These are phyloP conservation scores for Allium sativum DNA, from an alignment of 106 monocot species.

Conservation along the genomic window DNA sequence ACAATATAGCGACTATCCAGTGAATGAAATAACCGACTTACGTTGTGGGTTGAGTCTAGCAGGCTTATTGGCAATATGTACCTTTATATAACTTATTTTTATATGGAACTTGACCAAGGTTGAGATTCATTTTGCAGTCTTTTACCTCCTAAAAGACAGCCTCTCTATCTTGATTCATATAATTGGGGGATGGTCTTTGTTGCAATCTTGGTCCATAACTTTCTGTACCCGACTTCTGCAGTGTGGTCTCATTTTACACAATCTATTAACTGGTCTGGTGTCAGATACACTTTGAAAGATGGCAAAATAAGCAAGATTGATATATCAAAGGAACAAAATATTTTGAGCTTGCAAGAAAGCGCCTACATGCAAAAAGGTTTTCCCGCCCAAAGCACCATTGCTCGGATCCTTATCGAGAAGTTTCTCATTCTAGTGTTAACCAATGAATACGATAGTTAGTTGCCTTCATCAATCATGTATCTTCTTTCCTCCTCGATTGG, in stretches of 20 bases:
- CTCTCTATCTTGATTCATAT: conserved; percentile 67
- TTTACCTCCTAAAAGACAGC: conserved; percentile 75
- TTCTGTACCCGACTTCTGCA: conserved; percentile 76
- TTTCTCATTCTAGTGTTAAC: conserved; percentile 48
- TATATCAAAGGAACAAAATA: conserved; percentile 39
- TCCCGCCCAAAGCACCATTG: conserved; percentile 35
- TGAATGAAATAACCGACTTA: conserved; percentile 29
- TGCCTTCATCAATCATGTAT: too few relatives aligned
- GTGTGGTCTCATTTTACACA: conserved; percentile 84
- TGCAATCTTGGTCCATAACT: conserved; percentile 93
- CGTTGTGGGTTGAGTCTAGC: conserved; percentile 51
- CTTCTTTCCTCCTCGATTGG: too few relatives aligned
- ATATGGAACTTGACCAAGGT: conserved; percentile 98
- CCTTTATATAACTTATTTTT: conserved; percentile 75
- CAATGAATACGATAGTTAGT: too few relatives aligned
- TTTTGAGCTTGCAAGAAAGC: too few relatives aligned
- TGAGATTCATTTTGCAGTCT: conserved; percentile 84
- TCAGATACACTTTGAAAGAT: conserved; percentile 64
- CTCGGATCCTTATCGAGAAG: conserved; percentile 41
- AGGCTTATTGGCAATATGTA: conserved; percentile 48
- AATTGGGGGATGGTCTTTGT: conserved; percentile 95
- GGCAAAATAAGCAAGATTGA: conserved; percentile 91
- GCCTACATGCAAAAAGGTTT: conserved; percentile 42
- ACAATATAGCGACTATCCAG: conserved; percentile 31
- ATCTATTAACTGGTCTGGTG: conserved; percentile 92